phyloP scores from a whole-genome alignment of 805 yeast species.

The Starmera dryadoides region DNA sequence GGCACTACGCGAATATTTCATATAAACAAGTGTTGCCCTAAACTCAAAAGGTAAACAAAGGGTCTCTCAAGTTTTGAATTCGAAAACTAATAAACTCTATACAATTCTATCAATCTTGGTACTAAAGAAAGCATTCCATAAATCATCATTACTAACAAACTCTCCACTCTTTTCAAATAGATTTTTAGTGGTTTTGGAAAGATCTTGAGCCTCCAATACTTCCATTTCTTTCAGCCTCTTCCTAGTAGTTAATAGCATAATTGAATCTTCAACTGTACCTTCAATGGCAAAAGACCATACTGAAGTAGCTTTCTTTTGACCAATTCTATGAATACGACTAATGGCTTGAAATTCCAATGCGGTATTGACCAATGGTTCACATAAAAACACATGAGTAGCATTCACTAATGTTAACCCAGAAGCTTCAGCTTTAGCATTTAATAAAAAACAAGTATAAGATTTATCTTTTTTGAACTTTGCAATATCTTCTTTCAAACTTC shows the following conservation, averaged over 20 bases:
- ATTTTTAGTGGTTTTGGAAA: constrained; percentile 43
- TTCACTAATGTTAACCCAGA: constrained; percentile 87
- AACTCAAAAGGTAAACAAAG: no score
- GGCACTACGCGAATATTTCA: no score
- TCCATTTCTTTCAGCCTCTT: constrained; percentile 37
- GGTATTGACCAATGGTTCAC: constrained; percentile 88
- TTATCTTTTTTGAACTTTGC: constrained; percentile 54
- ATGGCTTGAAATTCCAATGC: constrained; percentile 89
- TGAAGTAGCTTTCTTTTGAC: constrained; percentile 72
- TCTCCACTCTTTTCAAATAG: constrained; percentile 50
- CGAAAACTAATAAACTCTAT: constrained; percentile 19
- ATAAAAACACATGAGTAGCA: constrained; percentile 85
- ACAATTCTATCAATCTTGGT: constrained; percentile 15
- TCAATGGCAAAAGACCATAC: constrained; percentile 90
- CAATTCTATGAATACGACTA: constrained; percentile 87
- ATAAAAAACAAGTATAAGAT: constrained; percentile 70
- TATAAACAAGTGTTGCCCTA: no score
- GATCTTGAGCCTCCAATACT: constrained; percentile 45
- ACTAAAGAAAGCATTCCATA: constrained; percentile 56
- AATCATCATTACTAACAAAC: constrained; percentile 46
- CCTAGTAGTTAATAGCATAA: constrained; percentile 59
- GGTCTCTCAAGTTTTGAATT: no score
- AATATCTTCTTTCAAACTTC: constrained; percentile 26
- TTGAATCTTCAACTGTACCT: constrained; percentile 84
- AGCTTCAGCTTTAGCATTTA: constrained; percentile 82